Base-by-base conservation (phyloP, 345 rosid genomes). In the Clarkia xantiana region DNA sequence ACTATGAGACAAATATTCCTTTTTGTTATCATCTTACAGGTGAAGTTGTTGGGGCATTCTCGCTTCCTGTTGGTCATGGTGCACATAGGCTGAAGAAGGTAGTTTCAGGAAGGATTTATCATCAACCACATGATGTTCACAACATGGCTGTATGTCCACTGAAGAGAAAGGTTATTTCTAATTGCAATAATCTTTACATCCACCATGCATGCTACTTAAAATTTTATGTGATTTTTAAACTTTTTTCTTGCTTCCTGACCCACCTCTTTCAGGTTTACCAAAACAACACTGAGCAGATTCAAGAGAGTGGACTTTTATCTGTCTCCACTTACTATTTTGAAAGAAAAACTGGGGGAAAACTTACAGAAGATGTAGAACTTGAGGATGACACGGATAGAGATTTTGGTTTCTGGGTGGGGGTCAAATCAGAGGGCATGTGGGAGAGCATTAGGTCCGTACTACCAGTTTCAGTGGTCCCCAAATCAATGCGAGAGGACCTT, bases 31-130 rank as follows among this genome's bases (percentile, higher is more conserved):
- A 29, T 60, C 45, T 66, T n/a, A 62, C 74, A 91, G 98, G 98
- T 64, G 98, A 91, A 72, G 94, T 91, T 62, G 77, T 81, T 14
- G 96, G 98, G 61, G 79, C 93, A 6, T 73, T 86, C 62, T 86
- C 94, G 50, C 72, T 91, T 66, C 76, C 86, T 62, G 75, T 86
- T 76, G 94, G 85, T 52, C 79, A 65, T 70, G 84, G 83, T 42
- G 69, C 67, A 45, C 71, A 42, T 54, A 57, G 52, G 43, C 65
- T 91, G 60, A 78, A 80, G 73, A 86, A 86, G 76, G 66, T 84
- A 55, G 71, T 85, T 62, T 86, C 98, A 51, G 72, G 72, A 20
- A 81, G 90, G 73, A 70, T 82, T 77, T 60, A 78, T 58, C 71
- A 79, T 65, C 94, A 76, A 17, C 68, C 71, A 23, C 57, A 56